Evolutionary conservation across 768 basidiomycete species (phyloP).

Genomic region (Serendipita sp.): DNA sequence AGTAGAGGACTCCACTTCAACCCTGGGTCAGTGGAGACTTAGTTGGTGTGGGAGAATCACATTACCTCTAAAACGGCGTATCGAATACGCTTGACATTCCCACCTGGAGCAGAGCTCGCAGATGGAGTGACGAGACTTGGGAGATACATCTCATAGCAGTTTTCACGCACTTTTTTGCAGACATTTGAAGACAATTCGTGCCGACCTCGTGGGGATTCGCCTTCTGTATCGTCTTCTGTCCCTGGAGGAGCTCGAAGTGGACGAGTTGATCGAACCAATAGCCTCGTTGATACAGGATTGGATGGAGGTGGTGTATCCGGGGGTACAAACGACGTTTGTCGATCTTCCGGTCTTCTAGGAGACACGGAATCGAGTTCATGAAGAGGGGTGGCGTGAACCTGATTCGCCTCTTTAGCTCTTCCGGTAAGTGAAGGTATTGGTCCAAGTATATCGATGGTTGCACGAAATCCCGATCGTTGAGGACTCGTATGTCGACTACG

Average conservation of each 20-base stretch:
- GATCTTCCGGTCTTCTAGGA: no score
- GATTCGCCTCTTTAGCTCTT: not conserved
- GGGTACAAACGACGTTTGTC: not conserved
- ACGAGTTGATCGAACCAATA: constrained; percentile 49
- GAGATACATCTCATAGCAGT: constrained; percentile 53
- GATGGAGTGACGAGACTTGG: constrained; percentile 70
- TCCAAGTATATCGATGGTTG: constrained; percentile 11
- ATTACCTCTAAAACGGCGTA: constrained; percentile 70
- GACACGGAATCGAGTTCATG: not conserved
- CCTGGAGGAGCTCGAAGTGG: constrained; percentile 35
- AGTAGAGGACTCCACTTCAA: constrained; percentile 69
- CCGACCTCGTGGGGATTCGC: not conserved
- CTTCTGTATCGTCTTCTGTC: not conserved
- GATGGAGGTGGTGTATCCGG: not conserved
- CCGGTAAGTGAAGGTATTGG: constrained; percentile 6
- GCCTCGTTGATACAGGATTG: constrained; percentile 3
- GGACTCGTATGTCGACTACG: constrained; percentile 36
- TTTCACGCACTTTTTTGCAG: constrained; percentile 36
- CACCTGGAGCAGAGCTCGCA: constrained; percentile 37
- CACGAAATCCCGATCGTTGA: constrained; percentile 9
- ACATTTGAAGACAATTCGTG: constrained; percentile 9
- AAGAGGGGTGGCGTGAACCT: not conserved
- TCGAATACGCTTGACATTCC: constrained; percentile 53
- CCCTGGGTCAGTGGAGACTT: not conserved
- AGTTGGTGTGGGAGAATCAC: not conserved